Percentiles rank a stretch among this genome's conserved stretches.
phyloP scores from a whole-genome alignment of 805 yeast species.

The Metschnikowia reukaufii region DNA sequence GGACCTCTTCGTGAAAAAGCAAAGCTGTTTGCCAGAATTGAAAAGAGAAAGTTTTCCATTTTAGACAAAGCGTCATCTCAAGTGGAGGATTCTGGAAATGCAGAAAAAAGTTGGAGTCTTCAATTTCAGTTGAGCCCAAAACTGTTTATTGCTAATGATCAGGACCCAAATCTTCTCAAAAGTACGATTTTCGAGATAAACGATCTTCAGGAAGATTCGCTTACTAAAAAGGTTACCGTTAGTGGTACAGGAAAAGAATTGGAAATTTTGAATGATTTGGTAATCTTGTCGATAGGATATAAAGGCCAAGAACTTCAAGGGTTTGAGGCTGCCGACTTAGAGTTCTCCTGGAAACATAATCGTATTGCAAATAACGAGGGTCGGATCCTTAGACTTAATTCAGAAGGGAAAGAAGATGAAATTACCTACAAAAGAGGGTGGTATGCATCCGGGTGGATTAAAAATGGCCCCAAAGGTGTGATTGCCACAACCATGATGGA shows the following conservation, averaged over 20 bases:
- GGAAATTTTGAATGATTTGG: conserved; percentile 54
- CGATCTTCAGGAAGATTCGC: conserved; percentile 39
- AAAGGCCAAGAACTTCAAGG: conserved; percentile 65
- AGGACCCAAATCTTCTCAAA: conserved; percentile 38
- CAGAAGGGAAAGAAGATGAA: conserved; percentile 20
- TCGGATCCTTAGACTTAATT: conserved; percentile 23
- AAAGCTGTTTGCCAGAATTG: conserved; percentile 49
- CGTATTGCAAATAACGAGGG: conserved; percentile 36
- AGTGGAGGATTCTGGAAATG: background rate
- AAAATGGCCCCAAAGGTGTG: conserved; percentile 83
- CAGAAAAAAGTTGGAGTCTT: conserved; percentile 55
- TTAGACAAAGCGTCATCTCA: conserved; percentile 47
- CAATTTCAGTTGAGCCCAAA: conserved; percentile 69
- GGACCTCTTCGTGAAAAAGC: conserved; percentile 25
- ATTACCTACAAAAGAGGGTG: conserved; percentile 44
- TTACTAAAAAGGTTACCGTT: conserved; percentile 25
- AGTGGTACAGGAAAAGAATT: conserved; percentile 35
- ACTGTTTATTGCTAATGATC: conserved; percentile 43
- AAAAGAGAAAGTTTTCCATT: conserved; percentile 65
- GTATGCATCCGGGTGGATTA: conserved; percentile 90
- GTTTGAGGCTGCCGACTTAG: conserved; percentile 41
- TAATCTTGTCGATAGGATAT: conserved; percentile 83
- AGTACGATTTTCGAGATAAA: conserved; percentile 53
- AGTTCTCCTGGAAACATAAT: conserved; percentile 27
- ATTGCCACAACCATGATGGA: conserved; percentile 90